These are phyloP conservation scores for Arthrinium puccinioides DNA, from an alignment of 2,329 filamentous ascomycete genomes.

Conservation along the genomic window DNA sequence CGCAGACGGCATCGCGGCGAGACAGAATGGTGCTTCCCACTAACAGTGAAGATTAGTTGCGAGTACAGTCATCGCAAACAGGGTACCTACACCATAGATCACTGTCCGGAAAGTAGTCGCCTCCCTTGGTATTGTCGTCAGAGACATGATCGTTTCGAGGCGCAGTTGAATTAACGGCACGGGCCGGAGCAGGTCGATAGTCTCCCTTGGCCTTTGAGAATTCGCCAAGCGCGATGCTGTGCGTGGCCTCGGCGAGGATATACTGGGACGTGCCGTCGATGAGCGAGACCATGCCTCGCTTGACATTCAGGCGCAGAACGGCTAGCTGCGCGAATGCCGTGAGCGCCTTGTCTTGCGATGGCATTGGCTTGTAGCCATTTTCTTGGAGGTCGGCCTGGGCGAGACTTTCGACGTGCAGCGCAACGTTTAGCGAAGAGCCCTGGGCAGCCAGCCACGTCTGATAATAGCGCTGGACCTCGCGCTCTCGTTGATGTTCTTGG, in stretches of 20 bases:
- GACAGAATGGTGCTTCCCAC: conserved; percentile 21
- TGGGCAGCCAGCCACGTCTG: conserved; percentile 24
- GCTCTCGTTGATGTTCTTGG: conserved; percentile 15
- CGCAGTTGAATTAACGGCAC: too few relatives aligned
- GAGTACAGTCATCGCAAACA: too few relatives aligned
- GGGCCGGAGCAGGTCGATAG: too few relatives aligned
- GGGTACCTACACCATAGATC: too few relatives aligned
- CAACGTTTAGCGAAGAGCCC: conserved; percentile 23
- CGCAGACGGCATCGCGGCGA: conserved; percentile 26
- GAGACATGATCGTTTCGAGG: too few relatives aligned
- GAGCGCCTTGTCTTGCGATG: conserved; percentile 12
- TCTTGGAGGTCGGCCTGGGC: conserved; percentile 13
- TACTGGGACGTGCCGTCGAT: conserved; percentile 37
- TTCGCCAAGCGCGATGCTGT: conserved; percentile 35
- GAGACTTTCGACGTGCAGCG: conserved; percentile 22
- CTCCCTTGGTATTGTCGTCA: conserved; percentile 19
- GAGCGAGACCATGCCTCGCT: conserved; percentile 1
- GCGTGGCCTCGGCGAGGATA: conserved; percentile 44
- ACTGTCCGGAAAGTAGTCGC: too few relatives aligned
- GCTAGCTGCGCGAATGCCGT: conserved; percentile 43
- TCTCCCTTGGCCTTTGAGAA: too few relatives aligned
- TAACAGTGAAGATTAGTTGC: too few relatives aligned
- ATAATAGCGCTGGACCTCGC: conserved; percentile 22
- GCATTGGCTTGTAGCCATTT: conserved; percentile 17
- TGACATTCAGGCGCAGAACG: conserved; percentile 22